phyloP scores from a whole-genome alignment of 352 stramenopile genomes.

The Thraustochytrium sp. region DNA sequence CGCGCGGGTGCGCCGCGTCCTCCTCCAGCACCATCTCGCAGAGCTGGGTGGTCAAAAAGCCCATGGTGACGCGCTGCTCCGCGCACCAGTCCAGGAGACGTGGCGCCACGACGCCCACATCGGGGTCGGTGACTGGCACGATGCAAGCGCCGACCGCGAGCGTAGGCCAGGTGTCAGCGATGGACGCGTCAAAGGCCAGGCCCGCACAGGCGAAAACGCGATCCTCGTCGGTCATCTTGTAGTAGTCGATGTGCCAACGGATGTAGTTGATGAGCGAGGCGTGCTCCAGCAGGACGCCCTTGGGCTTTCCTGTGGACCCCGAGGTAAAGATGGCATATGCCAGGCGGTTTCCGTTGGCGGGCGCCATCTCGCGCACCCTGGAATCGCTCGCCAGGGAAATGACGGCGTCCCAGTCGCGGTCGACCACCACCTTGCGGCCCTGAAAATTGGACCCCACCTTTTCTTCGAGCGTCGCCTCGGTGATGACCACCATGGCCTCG shows the following conservation, averaged over 20 bases:
- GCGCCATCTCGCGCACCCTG: not conserved
- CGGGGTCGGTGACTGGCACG: not conserved
- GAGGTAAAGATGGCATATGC: conserved; percentile 68
- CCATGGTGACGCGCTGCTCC: not conserved
- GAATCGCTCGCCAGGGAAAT: not conserved
- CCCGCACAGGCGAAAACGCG: conserved; percentile 26
- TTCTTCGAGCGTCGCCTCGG: not conserved
- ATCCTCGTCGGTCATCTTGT: conserved; percentile 23
- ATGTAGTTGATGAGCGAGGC: conserved; percentile 51
- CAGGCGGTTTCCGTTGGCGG: conserved; percentile 4
- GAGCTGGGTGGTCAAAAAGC: conserved; percentile 18
- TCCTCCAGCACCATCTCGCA: conserved; percentile 31
- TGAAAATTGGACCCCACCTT: not conserved
- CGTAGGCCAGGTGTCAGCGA: conserved; percentile 24
- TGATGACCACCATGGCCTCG: not conserved
- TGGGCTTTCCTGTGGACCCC: conserved; percentile 64
- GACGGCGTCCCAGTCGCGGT: not conserved
- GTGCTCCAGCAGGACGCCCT: conserved; percentile 65
- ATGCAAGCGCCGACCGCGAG: not conserved
- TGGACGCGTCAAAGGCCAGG: conserved; percentile 29
- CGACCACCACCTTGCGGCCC: not conserved
- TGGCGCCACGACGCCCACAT: not conserved
- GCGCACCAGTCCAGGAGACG: not conserved
- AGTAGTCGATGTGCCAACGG: conserved; percentile 25
- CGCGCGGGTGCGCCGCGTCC: not conserved